phyloP scores from a whole-genome alignment of 192 early-diverging fungal species.

The Phlyctochytrium planicorne region DNA sequence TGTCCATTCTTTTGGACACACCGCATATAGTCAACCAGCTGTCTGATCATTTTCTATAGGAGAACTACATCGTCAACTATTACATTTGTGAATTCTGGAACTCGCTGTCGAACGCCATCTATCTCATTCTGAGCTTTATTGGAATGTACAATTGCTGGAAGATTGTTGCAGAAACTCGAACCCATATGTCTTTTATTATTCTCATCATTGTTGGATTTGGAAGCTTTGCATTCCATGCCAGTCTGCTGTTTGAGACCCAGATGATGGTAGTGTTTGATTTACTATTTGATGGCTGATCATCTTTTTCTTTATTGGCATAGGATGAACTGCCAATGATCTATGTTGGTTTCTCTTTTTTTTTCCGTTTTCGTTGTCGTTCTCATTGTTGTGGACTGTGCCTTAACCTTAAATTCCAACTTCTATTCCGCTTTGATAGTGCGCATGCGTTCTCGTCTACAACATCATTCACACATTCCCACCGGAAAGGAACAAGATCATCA shows the following conservation, averaged over 20 bases:
- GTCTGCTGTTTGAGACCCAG: conserved; percentile 69
- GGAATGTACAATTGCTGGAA: conserved; percentile 56
- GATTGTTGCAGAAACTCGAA: conserved; percentile 51
- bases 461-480: conserved; percentile 25
- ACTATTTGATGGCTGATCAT: neutral
- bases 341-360: too few relatives aligned
- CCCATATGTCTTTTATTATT: conserved; percentile 57
- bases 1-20: too few relatives aligned
- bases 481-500: conserved; percentile 15
- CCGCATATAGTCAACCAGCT: too few relatives aligned
- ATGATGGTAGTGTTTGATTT: conserved; percentile 40
- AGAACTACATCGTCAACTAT: conserved; percentile 54
- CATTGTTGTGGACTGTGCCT: too few relatives aligned
- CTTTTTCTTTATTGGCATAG: conserved; percentile 1
- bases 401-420: too few relatives aligned
- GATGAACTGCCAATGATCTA: conserved; percentile 82
- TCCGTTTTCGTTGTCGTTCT: too few relatives aligned
- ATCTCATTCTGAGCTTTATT: conserved; percentile 56
- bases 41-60: too few relatives aligned
- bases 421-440: too few relatives aligned
- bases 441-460: conserved; percentile 24
- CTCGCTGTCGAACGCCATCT: conserved; percentile 22
- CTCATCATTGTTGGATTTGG: conserved; percentile 70
- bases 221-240: conserved; percentile 77
- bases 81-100: neutral